Conservation (phyloP, 306 rosid species). For the Pyrus betulifolia region DNA sequence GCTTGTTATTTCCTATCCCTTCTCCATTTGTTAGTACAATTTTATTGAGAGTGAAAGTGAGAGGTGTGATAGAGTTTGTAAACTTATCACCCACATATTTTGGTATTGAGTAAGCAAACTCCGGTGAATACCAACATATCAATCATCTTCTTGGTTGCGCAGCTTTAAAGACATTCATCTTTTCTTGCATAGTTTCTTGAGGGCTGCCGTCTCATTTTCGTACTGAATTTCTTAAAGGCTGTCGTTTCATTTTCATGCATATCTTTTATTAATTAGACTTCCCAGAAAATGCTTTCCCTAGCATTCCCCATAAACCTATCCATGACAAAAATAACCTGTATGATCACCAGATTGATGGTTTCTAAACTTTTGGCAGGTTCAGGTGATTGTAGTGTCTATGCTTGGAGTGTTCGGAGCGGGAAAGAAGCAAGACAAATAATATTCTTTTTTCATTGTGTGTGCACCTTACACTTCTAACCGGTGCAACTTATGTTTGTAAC, state of each 20-base stretch:
- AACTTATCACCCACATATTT: too few species aligned
- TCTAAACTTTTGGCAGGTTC: constrained; percentile 54
- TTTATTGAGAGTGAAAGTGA: too few species aligned
- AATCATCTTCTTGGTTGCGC: neutral
- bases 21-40: too few species aligned
- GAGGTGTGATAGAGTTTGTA: too few species aligned
- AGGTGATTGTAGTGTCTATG: constrained; percentile 83
- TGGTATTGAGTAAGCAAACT: too few species aligned
- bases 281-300: neutral
- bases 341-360: constrained; percentile 1
- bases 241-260: neutral
- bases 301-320: neutral
- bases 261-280: neutral
- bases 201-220: neutral
- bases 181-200: neutral
- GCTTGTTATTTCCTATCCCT: too few species aligned
- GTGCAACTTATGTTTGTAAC: constrained; percentile 5
- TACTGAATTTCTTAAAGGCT: neutral
- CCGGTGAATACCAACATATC: too few species aligned
- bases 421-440: constrained; percentile 56
- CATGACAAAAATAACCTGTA: neutral
- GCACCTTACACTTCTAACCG: neutral
- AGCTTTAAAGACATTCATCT: neutral
- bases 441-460: neutral
- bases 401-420: constrained; percentile 82